Conservation (phyloP, 768 basidiomycete genomes). For the Sutorius australiensis region DNA sequence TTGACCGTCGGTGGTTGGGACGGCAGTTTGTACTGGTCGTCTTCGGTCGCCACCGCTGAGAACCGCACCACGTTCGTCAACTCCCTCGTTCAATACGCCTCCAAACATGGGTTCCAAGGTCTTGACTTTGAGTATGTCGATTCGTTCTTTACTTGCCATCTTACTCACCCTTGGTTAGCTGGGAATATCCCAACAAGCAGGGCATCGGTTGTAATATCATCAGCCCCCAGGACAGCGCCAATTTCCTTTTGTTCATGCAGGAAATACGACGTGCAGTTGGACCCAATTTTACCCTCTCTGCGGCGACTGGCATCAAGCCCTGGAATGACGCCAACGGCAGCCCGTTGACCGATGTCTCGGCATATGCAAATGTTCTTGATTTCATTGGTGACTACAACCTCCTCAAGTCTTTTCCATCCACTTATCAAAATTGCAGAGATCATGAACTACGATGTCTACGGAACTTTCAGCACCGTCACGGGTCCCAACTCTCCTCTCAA, state of each 20-base stretch:
- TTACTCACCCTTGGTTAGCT: constrained; percentile 40
- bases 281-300: constrained; percentile 62
- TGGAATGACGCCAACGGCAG: constrained; percentile 56
- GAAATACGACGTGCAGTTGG: constrained; percentile 61
- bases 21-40: constrained; percentile 60
- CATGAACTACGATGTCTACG: constrained; percentile 71
- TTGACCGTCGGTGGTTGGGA: constrained; percentile 68
- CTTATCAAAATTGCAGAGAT: constrained; percentile 42
- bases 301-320: constrained; percentile 63
- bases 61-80: constrained; percentile 59
- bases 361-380: constrained; percentile 66
- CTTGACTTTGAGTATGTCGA: constrained; percentile 62
- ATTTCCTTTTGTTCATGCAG: constrained; percentile 75
- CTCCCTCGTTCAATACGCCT: constrained; percentile 47
- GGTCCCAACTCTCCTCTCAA: constrained; percentile 85
- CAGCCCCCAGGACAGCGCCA: constrained; percentile 63
- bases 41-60: constrained; percentile 46
- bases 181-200: constrained; percentile 76
- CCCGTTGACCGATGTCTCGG: constrained; percentile 60
- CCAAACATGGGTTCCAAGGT: constrained; percentile 53
- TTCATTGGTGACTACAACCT: constrained; percentile 51
- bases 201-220: constrained; percentile 71
- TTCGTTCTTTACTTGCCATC: neutral
- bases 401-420: fast-evolving
- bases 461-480: constrained; percentile 48